Percentiles rank a stretch among this genome's conserved stretches.
Evolutionary conservation across 2,329 filamentous ascomycete genomes (phyloP).

Genomic region (Trichocomaceae sp.): DNA sequence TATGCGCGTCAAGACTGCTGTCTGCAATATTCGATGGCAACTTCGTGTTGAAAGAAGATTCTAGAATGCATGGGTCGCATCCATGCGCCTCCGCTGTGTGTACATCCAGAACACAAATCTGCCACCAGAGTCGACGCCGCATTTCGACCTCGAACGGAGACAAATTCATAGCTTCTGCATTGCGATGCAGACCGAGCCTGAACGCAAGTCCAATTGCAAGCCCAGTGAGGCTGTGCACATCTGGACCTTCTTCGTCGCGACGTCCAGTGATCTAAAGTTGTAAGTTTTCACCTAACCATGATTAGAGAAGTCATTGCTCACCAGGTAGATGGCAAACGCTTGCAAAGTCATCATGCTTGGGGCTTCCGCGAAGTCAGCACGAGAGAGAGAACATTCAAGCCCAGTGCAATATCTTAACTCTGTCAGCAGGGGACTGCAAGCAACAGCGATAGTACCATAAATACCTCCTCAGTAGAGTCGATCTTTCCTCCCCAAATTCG

Average conservation of each 20-base stretch:
- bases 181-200: constrained; percentile 46
- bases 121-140: constrained; percentile 49
- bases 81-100: constrained; percentile 24
- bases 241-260: background rate
- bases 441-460: background rate
- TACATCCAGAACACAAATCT: constrained; percentile 27
- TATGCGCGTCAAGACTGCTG: constrained; percentile 17
- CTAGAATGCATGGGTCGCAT: constrained; percentile 21
- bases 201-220: constrained; percentile 25
- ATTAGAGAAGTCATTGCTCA: background rate
- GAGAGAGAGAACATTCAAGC: constrained; percentile 14
- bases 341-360: background rate
- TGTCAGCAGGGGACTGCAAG: background rate
- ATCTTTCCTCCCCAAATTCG: constrained; percentile 1
- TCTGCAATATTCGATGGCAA: constrained; percentile 22
- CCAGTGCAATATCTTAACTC: constrained; percentile 16
- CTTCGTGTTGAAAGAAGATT: constrained; percentile 19
- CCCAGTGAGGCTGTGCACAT: background rate
- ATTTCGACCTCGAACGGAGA: constrained; percentile 47
- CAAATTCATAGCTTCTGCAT: constrained; percentile 43
- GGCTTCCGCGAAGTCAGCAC: constrained; percentile 2
- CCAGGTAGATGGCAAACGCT: constrained; percentile 9
- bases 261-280: background rate
- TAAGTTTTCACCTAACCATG: background rate
- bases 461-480: background rate